Evolutionary conservation across 495 filamentous ascomycete species (phyloP).

Genomic region (Friedmanniomyces endolithicus): DNA sequence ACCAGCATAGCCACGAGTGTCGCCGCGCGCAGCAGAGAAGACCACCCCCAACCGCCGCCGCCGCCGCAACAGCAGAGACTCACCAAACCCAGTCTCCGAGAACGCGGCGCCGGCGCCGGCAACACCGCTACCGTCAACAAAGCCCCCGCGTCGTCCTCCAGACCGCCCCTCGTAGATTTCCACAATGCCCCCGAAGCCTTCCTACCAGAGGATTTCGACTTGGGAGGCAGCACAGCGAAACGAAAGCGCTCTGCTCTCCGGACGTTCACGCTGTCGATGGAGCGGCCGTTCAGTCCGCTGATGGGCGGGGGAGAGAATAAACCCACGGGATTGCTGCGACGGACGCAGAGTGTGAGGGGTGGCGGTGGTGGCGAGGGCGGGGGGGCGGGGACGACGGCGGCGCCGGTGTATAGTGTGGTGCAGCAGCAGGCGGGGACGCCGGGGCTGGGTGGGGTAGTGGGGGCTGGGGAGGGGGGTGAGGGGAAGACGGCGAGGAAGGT

Average conservation of each 20-base stretch:
- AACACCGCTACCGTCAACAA: too few relatives aligned
- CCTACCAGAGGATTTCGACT: constrained; percentile 31
- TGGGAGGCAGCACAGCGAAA: constrained; percentile 18
- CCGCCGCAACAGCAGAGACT: too few relatives aligned
- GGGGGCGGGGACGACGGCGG: neutral
- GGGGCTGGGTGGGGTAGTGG: neutral
- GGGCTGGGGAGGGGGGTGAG: neutral
- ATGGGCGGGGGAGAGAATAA: constrained; percentile 16
- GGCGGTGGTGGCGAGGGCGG: neutral
- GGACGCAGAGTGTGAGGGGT: constrained; percentile 16
- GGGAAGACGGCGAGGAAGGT: constrained; percentile 11
- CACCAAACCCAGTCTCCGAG: neutral
- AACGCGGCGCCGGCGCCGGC: too few relatives aligned
- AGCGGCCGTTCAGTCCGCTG: constrained; percentile 19
- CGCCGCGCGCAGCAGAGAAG: too few relatives aligned
- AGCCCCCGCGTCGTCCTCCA: neutral
- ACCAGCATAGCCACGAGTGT: constrained; percentile 31
- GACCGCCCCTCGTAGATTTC: constrained; percentile 18
- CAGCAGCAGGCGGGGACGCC: constrained; percentile 4
- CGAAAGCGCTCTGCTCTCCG: constrained; percentile 20
- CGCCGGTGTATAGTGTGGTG: constrained; percentile 13
- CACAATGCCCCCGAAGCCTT: constrained; percentile 27
- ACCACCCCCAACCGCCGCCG: too few relatives aligned
- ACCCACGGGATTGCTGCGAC: constrained; percentile 2
- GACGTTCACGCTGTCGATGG: constrained; percentile 17